These are phyloP conservation scores for Pichia californica DNA, from an alignment of 805 yeast genomes.

Conservation along the genomic window DNA sequence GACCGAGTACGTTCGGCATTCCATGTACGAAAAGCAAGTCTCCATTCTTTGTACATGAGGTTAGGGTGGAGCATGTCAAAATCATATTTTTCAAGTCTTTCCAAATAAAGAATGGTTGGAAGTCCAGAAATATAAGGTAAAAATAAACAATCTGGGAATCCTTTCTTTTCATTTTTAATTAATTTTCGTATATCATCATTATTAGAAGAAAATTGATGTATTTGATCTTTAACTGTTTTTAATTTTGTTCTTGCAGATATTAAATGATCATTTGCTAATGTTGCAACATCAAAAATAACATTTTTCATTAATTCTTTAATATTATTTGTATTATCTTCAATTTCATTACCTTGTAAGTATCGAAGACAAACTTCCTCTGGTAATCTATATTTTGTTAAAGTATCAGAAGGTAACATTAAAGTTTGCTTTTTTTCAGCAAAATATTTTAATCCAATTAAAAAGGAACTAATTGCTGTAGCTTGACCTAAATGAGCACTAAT, in stretches of 20 bases:
- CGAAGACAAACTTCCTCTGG: slow-evolving; percentile 62
- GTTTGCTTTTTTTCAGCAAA: slow-evolving; percentile 46
- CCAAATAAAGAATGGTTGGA: slow-evolving; percentile 59
- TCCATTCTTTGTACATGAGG: slow-evolving; percentile 52
- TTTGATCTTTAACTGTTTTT: slow-evolving; percentile 29
- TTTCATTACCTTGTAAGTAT: slow-evolving; percentile 37
- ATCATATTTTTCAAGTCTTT: slow-evolving; percentile 52
- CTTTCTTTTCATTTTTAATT: slow-evolving; percentile 9
- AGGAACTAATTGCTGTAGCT: slow-evolving; percentile 63
- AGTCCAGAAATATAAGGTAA: slow-evolving; percentile 63
- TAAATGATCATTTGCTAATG: slow-evolving; percentile 74
- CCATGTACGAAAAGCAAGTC: slow-evolving; percentile 56
- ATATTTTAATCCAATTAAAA: slow-evolving; percentile 53
- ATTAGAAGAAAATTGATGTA: slow-evolving; percentile 11
- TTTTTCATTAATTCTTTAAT: slow-evolving; percentile 37
- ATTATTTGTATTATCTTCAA: slow-evolving; percentile 16
- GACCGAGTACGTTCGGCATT: slow-evolving; percentile 30
- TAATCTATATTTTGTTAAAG: slow-evolving; percentile 44
- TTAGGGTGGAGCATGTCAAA: slow-evolving; percentile 50
- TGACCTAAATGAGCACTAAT: slow-evolving; percentile 79
- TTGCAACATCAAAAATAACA: slow-evolving; percentile 62
- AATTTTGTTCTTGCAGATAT: slow-evolving; percentile 60
- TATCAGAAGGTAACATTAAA: slow-evolving; percentile 57
- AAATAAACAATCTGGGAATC: slow-evolving; percentile 56
- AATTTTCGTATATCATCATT: slow-evolving; percentile 32